Evolutionary conservation across 1,284 basidiomycete genomes (phyloP).

Genomic region (Puccinia hordei): DNA sequence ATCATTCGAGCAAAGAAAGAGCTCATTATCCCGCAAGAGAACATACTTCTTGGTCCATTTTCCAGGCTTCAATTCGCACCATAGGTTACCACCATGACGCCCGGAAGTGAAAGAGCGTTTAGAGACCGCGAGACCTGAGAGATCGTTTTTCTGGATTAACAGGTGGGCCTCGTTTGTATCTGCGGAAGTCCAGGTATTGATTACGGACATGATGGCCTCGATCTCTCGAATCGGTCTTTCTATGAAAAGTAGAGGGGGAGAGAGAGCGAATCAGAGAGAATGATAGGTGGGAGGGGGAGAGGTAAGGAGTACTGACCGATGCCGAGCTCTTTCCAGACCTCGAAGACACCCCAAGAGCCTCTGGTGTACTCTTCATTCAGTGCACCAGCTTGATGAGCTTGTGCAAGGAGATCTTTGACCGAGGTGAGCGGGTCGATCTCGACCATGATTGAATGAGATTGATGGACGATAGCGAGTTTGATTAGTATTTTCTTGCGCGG

Average conservation of each 20-base stretch:
- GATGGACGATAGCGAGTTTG: slow-evolving; percentile 40
- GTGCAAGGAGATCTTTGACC: slow-evolving; percentile 21
- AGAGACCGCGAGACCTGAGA: slow-evolving; percentile 25
- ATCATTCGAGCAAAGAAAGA: slow-evolving; percentile 44
- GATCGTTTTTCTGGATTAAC: slow-evolving; percentile 42
- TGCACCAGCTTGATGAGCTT: not conserved
- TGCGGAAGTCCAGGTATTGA: slow-evolving; percentile 39
- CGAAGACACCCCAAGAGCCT: slow-evolving; percentile 48
- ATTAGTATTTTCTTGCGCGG: slow-evolving; percentile 6
- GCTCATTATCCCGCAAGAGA: slow-evolving; percentile 28
- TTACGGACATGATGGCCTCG: slow-evolving; percentile 20
- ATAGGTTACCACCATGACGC: slow-evolving; percentile 21
- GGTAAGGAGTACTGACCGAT: slow-evolving; percentile 15
- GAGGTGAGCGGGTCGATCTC: slow-evolving; percentile 27
- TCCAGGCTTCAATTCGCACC: slow-evolving; percentile 39
- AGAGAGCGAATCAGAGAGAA: slow-evolving; percentile 1
- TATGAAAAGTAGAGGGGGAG: not conserved
- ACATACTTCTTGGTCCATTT: slow-evolving; percentile 50
- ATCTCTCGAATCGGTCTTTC: slow-evolving; percentile 46
- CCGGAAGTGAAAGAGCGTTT: slow-evolving; percentile 43
- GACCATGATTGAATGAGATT: slow-evolving; percentile 28
- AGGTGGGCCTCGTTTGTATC: slow-evolving; percentile 41
- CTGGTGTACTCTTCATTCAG: slow-evolving; percentile 3
- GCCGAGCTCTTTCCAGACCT: slow-evolving; percentile 46
- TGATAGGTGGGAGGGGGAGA: not conserved